These are phyloP conservation scores for Pseudogymnoascus sp. DNA, from an alignment of 2,329 filamentous ascomycete species.

Conservation along the genomic window DNA sequence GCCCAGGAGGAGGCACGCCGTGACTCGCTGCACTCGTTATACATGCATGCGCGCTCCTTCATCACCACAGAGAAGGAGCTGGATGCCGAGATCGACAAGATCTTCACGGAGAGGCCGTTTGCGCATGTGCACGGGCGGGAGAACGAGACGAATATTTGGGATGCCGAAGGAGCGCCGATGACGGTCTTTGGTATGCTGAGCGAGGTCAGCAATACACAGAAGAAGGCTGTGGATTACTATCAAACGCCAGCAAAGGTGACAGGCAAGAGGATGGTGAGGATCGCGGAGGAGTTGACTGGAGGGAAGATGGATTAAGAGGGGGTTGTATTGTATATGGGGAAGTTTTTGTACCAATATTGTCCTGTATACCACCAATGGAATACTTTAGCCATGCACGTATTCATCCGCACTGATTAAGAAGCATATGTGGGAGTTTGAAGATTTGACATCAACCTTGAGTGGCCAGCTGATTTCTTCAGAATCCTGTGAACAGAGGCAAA, in stretches of 20 bases:
- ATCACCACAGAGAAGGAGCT: conserved; percentile 78
- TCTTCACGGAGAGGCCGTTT: conserved; percentile 54
- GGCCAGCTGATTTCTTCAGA: background rate
- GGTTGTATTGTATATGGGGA: conserved; percentile 4
- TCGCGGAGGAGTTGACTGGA: conserved; percentile 61
- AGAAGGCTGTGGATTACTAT: conserved; percentile 29
- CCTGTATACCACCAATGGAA: conserved; percentile 5
- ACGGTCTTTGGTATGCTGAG: conserved; percentile 42
- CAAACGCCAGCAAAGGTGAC: conserved; percentile 31
- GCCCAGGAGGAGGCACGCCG: conserved; percentile 53
- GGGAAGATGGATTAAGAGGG: conserved; percentile 46
- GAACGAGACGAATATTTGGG: conserved; percentile 25
- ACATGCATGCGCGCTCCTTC: conserved; percentile 80
- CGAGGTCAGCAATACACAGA: conserved; percentile 25
- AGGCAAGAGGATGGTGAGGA: conserved; percentile 52
- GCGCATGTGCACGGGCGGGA: background rate
- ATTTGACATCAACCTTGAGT: background rate
- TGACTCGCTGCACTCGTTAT: conserved; percentile 75
- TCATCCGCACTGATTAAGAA: background rate
- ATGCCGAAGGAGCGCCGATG: conserved; percentile 31
- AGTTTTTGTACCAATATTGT: conserved; percentile 3
- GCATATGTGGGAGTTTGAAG: background rate
- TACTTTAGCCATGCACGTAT: background rate
- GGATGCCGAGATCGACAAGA: conserved; percentile 60
- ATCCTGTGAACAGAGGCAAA: background rate